Conservation (phyloP, 208 protist genomes). For the Dictyostelium gargantuum region DNA sequence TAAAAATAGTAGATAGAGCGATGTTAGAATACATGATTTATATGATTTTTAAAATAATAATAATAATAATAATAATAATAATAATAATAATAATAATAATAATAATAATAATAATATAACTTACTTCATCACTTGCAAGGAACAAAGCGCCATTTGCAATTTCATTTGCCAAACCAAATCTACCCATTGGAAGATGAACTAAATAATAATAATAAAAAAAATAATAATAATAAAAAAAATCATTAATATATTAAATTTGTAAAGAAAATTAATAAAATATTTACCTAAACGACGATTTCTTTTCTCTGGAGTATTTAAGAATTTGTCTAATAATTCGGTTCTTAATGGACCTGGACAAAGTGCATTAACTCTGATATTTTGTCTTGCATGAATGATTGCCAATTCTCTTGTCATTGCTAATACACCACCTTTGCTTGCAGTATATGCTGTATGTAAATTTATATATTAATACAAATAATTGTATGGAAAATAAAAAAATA, state of each 20-base stretch:
- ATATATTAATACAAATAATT: too few relatives aligned
- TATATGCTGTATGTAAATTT: constrained; percentile 73
- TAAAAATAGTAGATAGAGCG: too few relatives aligned
- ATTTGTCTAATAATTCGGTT: constrained; percentile 85
- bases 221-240: too few relatives aligned
- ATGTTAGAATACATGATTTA: too few relatives aligned
- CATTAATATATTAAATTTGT: too few relatives aligned
- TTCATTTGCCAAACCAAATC: constrained; percentile 83
- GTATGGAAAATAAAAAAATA: constrained; percentile 1
- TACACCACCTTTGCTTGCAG: constrained; percentile 85
- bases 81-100: background rate
- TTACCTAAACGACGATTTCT: constrained; percentile 81
- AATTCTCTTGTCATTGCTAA: constrained; percentile 81
- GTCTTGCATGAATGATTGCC: constrained; percentile 82
- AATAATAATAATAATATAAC: background rate
- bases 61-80: background rate
- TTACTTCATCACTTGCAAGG: constrained; percentile 82
- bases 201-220: too few relatives aligned
- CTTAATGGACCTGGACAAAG: constrained; percentile 85
- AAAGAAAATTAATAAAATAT: too few relatives aligned
- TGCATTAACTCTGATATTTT: constrained; percentile 85
- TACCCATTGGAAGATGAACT: constrained; percentile 87
- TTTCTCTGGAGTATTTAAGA: constrained; percentile 87
- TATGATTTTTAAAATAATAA: background rate
- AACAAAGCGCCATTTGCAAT: constrained; percentile 85